Percentiles rank a stretch among this genome's conserved stretches.
Evolutionary conservation across 331 rosid genomes (phyloP).

Genomic region (Prunus yedoensis): DNA sequence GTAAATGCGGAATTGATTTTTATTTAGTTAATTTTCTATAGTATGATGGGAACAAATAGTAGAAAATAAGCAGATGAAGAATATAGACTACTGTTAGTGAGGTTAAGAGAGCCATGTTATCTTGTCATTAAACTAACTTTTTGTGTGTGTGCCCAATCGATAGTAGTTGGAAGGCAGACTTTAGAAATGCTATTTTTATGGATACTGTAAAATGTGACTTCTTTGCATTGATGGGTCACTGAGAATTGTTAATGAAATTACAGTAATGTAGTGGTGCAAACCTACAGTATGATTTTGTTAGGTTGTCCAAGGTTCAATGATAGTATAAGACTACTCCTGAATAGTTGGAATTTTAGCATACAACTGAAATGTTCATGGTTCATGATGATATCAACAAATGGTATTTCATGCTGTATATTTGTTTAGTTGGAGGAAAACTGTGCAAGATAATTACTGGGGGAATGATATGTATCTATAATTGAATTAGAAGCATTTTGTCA

Average conservation of each 20-base stretch:
- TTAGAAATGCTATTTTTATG: neutral
- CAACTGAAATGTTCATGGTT: neutral
- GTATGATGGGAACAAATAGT: neutral
- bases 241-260: neutral
- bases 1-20: slow-evolving; percentile 2
- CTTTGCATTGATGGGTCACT: neutral
- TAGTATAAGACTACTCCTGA: neutral
- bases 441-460: neutral
- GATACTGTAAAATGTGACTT: neutral
- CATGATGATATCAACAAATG: neutral
- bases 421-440: neutral
- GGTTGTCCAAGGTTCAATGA: neutral
- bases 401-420: neutral
- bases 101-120: neutral
- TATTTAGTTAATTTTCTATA: neutral
- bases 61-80: neutral
- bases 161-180: neutral
- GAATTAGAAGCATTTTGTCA: neutral
- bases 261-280: neutral
- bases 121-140: neutral
- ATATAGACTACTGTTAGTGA: neutral
- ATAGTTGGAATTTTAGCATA: neutral
- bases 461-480: neutral
- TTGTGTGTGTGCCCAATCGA: neutral
- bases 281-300: neutral